Percentiles rank a stretch among this genome's conserved stretches.
Conservation (phyloP, 164 flowering plant species). For the Amborella trichopoda region DNA sequence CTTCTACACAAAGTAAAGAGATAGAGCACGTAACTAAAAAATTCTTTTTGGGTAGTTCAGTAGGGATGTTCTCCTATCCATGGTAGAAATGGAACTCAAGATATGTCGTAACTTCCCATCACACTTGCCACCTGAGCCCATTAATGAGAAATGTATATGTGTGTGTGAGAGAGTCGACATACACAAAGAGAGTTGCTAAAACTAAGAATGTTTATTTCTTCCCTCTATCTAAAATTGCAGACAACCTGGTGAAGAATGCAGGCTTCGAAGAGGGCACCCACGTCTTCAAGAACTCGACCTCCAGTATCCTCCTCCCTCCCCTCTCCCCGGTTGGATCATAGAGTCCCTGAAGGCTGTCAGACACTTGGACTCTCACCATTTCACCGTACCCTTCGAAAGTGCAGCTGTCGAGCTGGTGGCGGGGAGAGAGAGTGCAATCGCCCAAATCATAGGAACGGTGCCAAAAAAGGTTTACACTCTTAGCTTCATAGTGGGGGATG, state of each 20-base stretch:
- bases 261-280: slow-evolving; percentile 9
- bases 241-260: slow-evolving; percentile 7
- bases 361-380: slow-evolving; percentile 8
- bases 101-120: not conserved
- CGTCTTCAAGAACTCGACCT: slow-evolving; percentile 2
- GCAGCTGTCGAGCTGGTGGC: slow-evolving; percentile 10
- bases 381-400: slow-evolving; percentile 1
- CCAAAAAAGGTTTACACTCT: slow-evolving; percentile 7
- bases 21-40: not conserved
- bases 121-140: not conserved
- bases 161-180: not conserved
- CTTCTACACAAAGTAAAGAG: not conserved
- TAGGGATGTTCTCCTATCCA: not conserved
- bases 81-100: not conserved
- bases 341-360: slow-evolving; percentile 11
- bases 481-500: slow-evolving; percentile 6
- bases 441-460: slow-evolving; percentile 8
- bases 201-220: not conserved
- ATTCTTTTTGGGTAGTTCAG: not conserved
- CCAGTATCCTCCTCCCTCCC: slow-evolving; percentile 11
- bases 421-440: slow-evolving; percentile 9
- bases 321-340: slow-evolving; percentile 11
- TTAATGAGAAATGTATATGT: not conserved
- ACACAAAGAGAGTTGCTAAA: not conserved
- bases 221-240: not conserved